Evolutionary conservation across 1,284 basidiomycete species (phyloP).

Genomic region (Cutaneotrichosporon cavernicola): DNA sequence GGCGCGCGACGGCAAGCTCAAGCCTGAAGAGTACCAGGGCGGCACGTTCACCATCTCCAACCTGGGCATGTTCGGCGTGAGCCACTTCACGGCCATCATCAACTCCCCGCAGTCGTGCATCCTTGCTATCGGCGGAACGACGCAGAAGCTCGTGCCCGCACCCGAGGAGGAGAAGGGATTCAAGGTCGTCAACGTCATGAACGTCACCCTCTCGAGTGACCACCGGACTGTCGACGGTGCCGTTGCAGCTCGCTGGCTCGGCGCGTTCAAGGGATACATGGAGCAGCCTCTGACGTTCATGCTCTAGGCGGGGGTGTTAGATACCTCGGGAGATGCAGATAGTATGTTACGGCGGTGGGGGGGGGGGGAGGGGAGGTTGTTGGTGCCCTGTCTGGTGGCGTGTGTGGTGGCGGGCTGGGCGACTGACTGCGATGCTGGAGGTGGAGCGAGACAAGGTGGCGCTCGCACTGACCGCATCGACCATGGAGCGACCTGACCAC

Average conservation of each 20-base stretch:
- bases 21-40: conserved; percentile 96
- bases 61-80: conserved; percentile 95
- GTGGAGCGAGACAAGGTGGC: too few relatives aligned
- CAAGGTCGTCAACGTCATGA: conserved; percentile 89
- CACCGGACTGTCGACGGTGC: conserved; percentile 95
- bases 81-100: conserved; percentile 98
- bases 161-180: conserved; percentile 80
- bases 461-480: too few relatives aligned
- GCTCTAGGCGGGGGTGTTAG: conserved; percentile 58
- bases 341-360: background rate
- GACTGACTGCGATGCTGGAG: background rate
- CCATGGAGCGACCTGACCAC: too few relatives aligned
- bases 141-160: conserved; percentile 80
- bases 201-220: conserved; percentile 92
- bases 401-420: background rate
- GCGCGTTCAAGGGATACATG: conserved; percentile 93
- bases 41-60: conserved; percentile 99
- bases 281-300: conserved; percentile 95
- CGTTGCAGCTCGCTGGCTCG: conserved; percentile 82
- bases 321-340: conserved; percentile 1
- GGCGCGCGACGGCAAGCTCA: conserved; percentile 93
- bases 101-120: conserved; percentile 98
- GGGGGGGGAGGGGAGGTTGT: background rate
- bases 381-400: background rate
- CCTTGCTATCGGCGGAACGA: conserved; percentile 88